Base-by-base conservation (phyloP, 371 early-diverging fungal genomes). In the Chytridiales sp. region DNA sequence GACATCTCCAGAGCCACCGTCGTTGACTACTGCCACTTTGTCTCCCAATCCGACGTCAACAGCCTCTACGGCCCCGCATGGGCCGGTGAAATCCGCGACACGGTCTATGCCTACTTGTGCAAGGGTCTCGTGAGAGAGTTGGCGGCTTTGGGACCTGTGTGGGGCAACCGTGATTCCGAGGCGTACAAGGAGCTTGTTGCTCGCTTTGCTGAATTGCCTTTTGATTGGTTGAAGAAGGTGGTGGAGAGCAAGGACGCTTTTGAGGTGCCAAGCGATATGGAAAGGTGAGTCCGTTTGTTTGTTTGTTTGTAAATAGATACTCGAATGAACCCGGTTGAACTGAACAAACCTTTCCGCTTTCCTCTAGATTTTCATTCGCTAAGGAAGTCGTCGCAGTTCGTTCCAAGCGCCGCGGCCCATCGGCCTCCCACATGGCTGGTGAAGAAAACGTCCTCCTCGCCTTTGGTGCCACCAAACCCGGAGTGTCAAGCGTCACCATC, bases 181-280 rank as follows among this genome's bases (percentile, higher is more conserved):
- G 69, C 58, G 13, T 80, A 76, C 57, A 57, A 59, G 47, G 73
- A 67, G 57, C 68, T 78, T 11, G 76, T 78, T 11, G 32, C 27
- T 30, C 38, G 70, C 6, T 80, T 80, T 57, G 52, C 73, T 8
- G 75, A 77, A 34, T 61, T 80, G 43, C 81, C 81, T n/a, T 80
- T 77, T 61, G 81, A 80, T 29, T 80, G 81, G 81, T 60, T 80
- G n/a, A 80, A 80, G 60, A 56, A 51, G 41, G 76, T 78, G 2
- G 73, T 78, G 24, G 81, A 80, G 67, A 68, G 65, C 46, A 67
- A 67, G 47, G 61, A 59, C n/a, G 34, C 41, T 26, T 80, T 80
- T 49, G 73, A 75, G 42, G 76, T 74, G 2, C 77, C 81, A 1
- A 64, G 58, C 41, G 81, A 78, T 31, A 71, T 75, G 72, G 79